Base-by-base conservation (phyloP, 768 basidiomycete species). In the Rhizopogon vinicolor region DNA sequence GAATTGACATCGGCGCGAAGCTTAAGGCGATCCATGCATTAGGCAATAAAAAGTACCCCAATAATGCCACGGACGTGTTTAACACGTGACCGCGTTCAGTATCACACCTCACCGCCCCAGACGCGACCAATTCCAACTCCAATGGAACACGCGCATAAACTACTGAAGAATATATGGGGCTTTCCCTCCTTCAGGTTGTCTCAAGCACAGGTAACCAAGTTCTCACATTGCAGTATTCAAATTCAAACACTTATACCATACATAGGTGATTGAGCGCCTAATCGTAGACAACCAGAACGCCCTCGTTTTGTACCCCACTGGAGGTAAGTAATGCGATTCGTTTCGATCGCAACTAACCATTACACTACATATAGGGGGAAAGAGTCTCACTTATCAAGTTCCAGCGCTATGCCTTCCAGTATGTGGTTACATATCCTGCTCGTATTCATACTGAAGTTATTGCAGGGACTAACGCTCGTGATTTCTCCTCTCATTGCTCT, bases 291-390 rank as follows among this genome's bases (percentile, higher is more conserved):
- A 74, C 33, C 66, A 75, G 19, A 77, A 75, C 52, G 71, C 74
- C 0, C 70, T 79, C 1, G 76, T 75, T 3, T 56, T 77, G 7
- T 74, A 69, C 52, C 76, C 76, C 1, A 77, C 76, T 19, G 75
- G 75, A 58, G 72, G 63, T 65, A 46, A 35, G 52, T 57, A 16
- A 33, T 46, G 31, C 12, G 12, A 31, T n/a, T 18, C 16, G 2
- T 18, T 3, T 40, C 9, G 28, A 19, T n/a, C 8, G 10, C 3
- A 41, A n/a, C 3, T 16, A 42, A 31, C 19, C 41, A 13, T 37
- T 14, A 46, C 28, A 13, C 14, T 19, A 29, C 44, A 19, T 12
- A 7, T 49, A 69, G 69, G 72, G 9, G 74, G 74, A 3, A 75
- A 75, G 60, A 73, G 72, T 59, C 54, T 76, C 41, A 74, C 70